Conservation (phyloP, 768 basidiomycete species). For the Russula foetens region DNA sequence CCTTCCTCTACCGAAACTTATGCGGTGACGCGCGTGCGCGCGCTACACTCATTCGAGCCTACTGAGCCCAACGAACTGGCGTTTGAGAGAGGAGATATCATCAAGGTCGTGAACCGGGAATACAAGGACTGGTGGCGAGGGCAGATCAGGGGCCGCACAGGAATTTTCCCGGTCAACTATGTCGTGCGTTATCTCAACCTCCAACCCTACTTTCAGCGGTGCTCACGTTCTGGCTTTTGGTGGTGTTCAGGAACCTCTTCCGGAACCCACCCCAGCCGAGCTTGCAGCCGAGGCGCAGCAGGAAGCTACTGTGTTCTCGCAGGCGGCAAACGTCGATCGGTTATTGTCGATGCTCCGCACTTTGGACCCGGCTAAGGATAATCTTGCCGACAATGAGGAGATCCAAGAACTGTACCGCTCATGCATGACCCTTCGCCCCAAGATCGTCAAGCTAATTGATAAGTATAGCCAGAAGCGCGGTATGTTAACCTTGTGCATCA, state of each 20-base stretch:
- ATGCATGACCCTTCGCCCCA: constrained; percentile 83
- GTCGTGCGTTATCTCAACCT: constrained; percentile 47
- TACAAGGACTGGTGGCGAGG: constrained; percentile 98
- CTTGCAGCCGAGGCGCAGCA: constrained; percentile 75
- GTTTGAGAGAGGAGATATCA: constrained; percentile 87
- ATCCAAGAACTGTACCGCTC: constrained; percentile 81
- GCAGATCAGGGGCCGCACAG: constrained; percentile 80
- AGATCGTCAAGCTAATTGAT: constrained; percentile 94
- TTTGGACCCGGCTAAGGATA: constrained; percentile 10
- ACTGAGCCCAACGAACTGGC: constrained; percentile 84
- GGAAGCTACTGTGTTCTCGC: constrained; percentile 82
- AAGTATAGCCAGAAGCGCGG: constrained; percentile 93
- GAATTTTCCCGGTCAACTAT: constrained; percentile 97
- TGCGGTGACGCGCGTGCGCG: constrained; percentile 75
- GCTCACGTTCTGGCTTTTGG: neutral
- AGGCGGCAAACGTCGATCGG: constrained; percentile 78
- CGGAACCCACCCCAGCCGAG: constrained; percentile 73
- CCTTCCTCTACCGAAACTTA: constrained; percentile 23
- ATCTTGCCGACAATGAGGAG: constrained; percentile 19
- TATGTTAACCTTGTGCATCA: constrained; percentile 21
- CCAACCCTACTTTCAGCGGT: neutral
- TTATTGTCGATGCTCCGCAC: constrained; percentile 27
- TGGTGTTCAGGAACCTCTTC: constrained; percentile 60
- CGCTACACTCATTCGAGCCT: constrained; percentile 82
- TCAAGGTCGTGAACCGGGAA: constrained; percentile 89